Evolutionary conservation across 2,329 filamentous ascomycete genomes (phyloP).

Genomic region (Trichoderma breve): DNA sequence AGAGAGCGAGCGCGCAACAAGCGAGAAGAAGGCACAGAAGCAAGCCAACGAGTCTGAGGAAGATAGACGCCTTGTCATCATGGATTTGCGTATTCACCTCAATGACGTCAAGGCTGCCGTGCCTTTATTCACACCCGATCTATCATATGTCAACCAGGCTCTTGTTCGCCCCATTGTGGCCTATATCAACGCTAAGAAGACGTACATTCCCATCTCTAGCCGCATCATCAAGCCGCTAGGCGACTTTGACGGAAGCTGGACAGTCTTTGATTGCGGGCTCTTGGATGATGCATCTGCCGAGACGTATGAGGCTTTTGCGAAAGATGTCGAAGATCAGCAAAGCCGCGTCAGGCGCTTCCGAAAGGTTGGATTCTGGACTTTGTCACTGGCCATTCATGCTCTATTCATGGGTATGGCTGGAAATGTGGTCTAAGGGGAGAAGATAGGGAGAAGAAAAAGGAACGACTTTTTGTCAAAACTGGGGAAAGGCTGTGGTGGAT

Average conservation of each 20-base stretch:
- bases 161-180: conserved; percentile 94
- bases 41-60: conserved; percentile 41
- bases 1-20: conserved; percentile 25
- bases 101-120: conserved; percentile 93
- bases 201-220: conserved; percentile 93
- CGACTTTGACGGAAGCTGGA: conserved; percentile 96
- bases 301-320: conserved; percentile 91
- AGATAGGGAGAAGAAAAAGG: background rate
- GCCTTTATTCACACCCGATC: conserved; percentile 84
- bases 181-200: conserved; percentile 93
- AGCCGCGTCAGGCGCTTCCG: conserved; percentile 82
- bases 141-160: conserved; percentile 95
- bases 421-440: conserved; percentile 54
- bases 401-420: conserved; percentile 94
- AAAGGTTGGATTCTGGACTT: conserved; percentile 94
- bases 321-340: conserved; percentile 86
- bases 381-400: conserved; percentile 88
- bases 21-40: conserved; percentile 18
- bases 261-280: conserved; percentile 85
- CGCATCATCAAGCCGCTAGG: conserved; percentile 83
- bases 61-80: conserved; percentile 78
- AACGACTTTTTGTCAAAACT: background rate
- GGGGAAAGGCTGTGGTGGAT: background rate
- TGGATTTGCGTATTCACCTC: conserved; percentile 91
- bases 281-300: conserved; percentile 93